These are phyloP conservation scores for Asparagopsis taxiformis DNA, from an alignment of 31 red algal genomes.

Conservation along the genomic window DNA sequence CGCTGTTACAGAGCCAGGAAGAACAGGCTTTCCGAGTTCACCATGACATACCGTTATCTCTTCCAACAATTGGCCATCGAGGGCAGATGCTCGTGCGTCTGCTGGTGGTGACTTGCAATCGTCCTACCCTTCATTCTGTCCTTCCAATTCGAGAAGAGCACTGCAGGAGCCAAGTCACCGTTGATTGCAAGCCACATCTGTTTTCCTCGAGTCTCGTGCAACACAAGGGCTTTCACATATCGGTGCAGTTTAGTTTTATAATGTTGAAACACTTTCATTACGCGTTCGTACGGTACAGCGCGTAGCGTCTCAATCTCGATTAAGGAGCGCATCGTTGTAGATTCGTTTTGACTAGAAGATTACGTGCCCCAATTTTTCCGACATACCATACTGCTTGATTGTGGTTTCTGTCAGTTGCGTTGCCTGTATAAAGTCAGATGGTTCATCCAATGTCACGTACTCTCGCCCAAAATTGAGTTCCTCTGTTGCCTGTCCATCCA, in stretches of 20 bases:
- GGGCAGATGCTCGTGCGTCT: not conserved
- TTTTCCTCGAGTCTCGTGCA: slow-evolving; percentile 87
- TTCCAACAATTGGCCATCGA: not conserved
- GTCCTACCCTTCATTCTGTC: not conserved
- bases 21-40: too few relatives aligned
- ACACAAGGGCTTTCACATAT: slow-evolving; percentile 77
- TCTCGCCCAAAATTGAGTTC: slow-evolving; percentile 90
- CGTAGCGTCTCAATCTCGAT: slow-evolving; percentile 85
- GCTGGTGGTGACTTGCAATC: not conserved
- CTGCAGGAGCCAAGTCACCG: slow-evolving; percentile 32
- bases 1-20: too few relatives aligned
- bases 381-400: slow-evolving; percentile 99
- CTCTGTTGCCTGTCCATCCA: slow-evolving; percentile 97
- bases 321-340: slow-evolving; percentile 60
- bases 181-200: slow-evolving; percentile 70
- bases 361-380: slow-evolving; percentile 78
- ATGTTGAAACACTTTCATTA: slow-evolving; percentile 62
- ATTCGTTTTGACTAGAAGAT: slow-evolving; percentile 73
- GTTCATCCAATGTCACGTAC: slow-evolving; percentile 86
- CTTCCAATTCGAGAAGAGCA: not conserved
- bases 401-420: slow-evolving; percentile 95
- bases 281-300: slow-evolving; percentile 77
- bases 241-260: slow-evolving; percentile 82
- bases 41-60: not conserved
- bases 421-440: slow-evolving; percentile 91